These are phyloP conservation scores for Mitragyna speciosa DNA, from an alignment of 257 asterid species.

Conservation along the genomic window DNA sequence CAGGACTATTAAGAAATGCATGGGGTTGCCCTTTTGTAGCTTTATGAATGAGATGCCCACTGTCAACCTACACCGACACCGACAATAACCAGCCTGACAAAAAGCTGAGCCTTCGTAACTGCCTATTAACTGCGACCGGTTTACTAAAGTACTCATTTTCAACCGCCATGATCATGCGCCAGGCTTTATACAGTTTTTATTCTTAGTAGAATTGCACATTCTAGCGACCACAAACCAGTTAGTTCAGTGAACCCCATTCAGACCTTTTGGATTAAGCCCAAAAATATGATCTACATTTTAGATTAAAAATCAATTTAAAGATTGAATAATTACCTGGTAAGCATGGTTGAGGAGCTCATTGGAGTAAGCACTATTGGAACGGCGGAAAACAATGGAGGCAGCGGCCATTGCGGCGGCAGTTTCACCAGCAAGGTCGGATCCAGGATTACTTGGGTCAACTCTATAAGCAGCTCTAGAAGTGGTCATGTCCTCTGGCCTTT, in stretches of 20 bases:
- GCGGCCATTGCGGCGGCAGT: constrained; percentile 99
- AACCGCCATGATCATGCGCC: constrained; percentile 22
- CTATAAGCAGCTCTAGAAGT: constrained; percentile 79
- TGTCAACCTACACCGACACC: constrained; percentile 16
- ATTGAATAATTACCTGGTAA: constrained; percentile 48
- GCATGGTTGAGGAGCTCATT: constrained; percentile 79
- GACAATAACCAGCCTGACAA: constrained; percentile 31
- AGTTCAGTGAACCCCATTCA: neutral
- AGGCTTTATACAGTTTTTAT: neutral
- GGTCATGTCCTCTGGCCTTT: constrained; percentile 94
- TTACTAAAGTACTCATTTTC: constrained; percentile 21
- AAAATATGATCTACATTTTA: neutral
- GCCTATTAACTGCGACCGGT: constrained; percentile 27
- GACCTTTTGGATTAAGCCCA: neutral
- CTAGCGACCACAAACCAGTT: neutral
- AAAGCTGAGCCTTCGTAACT: constrained; percentile 35
- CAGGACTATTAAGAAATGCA: too few species aligned
- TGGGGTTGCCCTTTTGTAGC: neutral
- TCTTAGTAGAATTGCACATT: neutral
- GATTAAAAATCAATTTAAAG: neutral
- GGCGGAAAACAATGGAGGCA: constrained; percentile 83
- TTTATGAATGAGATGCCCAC: neutral
- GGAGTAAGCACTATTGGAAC: constrained; percentile 59
- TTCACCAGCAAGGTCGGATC: constrained; percentile 96
- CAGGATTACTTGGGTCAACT: constrained; percentile 74